Conservation (phyloP, 305 asterid species). For the Fraxinus greggii region DNA sequence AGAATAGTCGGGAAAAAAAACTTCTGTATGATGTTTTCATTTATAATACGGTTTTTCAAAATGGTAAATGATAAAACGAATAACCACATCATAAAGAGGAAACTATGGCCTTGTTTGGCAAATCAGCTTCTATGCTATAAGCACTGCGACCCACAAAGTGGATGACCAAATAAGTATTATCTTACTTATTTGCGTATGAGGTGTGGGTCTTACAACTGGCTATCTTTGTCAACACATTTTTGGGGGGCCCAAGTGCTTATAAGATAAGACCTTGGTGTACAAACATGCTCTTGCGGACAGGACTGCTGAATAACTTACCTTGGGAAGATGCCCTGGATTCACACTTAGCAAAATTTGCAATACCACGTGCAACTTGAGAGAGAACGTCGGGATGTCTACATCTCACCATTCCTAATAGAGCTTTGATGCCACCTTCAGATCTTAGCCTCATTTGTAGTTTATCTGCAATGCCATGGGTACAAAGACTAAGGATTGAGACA, state of each 20-base stretch:
- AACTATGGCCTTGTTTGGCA: not conserved
- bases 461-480: constrained; percentile 49
- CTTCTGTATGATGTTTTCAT: not conserved
- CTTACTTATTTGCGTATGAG: not conserved
- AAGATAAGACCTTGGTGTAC: not conserved
- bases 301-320: constrained; percentile 39
- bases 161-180: not conserved
- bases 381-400: constrained; percentile 93
- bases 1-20: not conserved
- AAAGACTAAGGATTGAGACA: constrained; percentile 18
- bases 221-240: not conserved
- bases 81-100: not conserved
- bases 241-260: not conserved
- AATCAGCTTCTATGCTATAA: not conserved
- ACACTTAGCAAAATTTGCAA: constrained; percentile 96
- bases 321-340: constrained; percentile 83
- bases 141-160: not conserved
- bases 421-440: constrained; percentile 96
- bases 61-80: not conserved
- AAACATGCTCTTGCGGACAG: not conserved
- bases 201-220: not conserved
- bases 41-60: not conserved
- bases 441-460: constrained; percentile 85
- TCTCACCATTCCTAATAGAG: constrained; percentile 94
- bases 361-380: constrained; percentile 98